Conservation (phyloP, 257 asterid species). For the Eustoma russellianum region DNA sequence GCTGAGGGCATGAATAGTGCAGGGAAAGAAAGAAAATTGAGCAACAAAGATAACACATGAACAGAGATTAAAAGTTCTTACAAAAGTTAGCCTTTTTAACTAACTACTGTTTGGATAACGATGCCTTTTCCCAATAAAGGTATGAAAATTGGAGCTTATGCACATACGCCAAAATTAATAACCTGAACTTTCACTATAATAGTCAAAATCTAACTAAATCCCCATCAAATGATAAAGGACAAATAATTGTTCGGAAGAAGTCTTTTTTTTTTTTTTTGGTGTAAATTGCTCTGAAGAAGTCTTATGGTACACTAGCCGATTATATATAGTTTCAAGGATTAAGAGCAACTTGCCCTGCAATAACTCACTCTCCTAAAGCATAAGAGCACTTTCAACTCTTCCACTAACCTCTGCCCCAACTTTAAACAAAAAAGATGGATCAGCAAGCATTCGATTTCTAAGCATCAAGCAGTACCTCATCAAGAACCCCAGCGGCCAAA, state of each 20-base stretch:
- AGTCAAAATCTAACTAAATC: neutral
- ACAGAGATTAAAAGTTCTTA: neutral
- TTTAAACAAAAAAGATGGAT: constrained; percentile 90
- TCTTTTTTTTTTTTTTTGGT: too few species aligned
- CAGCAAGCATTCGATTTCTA: constrained; percentile 87
- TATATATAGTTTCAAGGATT: too few species aligned
- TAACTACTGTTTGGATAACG: too few species aligned
- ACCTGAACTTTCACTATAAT: too few species aligned
- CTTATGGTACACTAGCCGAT: too few species aligned
- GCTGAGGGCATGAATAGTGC: too few species aligned
- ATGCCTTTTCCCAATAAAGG: too few species aligned
- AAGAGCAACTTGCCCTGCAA: neutral
- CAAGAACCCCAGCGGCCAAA: constrained; percentile 73
- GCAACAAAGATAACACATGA: neutral
- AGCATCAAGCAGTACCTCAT: constrained; percentile 77
- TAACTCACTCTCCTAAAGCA: neutral
- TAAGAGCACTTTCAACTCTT: constrained; percentile 2
- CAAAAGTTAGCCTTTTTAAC: neutral
- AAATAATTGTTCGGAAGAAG: too few species aligned
- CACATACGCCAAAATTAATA: too few species aligned
- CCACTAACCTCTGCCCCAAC: constrained; percentile 84
- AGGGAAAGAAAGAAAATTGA: neutral
- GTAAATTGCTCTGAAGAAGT: neutral
- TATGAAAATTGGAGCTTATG: too few species aligned
- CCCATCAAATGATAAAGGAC: neutral